phyloP scores from a whole-genome alignment of 768 basidiomycete genomes.

The Neoboletus brunneissimus region DNA sequence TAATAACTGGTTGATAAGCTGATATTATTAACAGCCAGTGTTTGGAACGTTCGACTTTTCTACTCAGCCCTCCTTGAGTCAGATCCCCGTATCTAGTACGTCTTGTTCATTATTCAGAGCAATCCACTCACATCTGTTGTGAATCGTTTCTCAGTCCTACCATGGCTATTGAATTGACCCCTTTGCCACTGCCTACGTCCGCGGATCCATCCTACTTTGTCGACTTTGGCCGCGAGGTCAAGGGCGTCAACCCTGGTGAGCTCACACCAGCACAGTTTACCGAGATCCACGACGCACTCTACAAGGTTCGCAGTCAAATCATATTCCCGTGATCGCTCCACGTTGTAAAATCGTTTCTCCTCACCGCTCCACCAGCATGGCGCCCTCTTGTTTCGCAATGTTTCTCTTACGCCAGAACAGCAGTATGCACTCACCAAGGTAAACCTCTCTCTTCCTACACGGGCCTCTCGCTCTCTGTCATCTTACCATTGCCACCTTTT shows the following conservation, averaged over 20 bases:
- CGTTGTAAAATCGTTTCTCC: background rate
- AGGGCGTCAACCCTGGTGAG: conserved; percentile 64
- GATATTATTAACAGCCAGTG: background rate
- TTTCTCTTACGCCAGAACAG: conserved; percentile 69
- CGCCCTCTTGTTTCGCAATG: conserved; percentile 70
- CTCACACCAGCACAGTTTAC: conserved; percentile 60
- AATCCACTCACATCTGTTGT: background rate
- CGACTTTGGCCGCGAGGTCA: conserved; percentile 76
- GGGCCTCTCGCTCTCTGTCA: background rate
- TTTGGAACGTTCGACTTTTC: background rate
- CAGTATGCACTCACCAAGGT: conserved; percentile 87
- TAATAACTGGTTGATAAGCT: background rate
- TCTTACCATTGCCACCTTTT: conserved; percentile 5
- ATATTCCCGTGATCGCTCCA: background rate
- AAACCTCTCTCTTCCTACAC: background rate
- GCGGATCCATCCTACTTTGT: conserved; percentile 66
- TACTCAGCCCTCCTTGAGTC: background rate
- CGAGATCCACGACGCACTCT: conserved; percentile 68
- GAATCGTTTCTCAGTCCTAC: background rate
- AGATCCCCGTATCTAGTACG: background rate
- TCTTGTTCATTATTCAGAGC: background rate
- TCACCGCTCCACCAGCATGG: conserved; percentile 51
- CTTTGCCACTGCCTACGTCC: conserved; percentile 70
- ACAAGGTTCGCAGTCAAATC: conserved; percentile 52
- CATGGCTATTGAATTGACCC: conserved; percentile 67